Base-by-base conservation (phyloP, 2,329 filamentous ascomycete genomes). In the Hypoxylon sp. region DNA sequence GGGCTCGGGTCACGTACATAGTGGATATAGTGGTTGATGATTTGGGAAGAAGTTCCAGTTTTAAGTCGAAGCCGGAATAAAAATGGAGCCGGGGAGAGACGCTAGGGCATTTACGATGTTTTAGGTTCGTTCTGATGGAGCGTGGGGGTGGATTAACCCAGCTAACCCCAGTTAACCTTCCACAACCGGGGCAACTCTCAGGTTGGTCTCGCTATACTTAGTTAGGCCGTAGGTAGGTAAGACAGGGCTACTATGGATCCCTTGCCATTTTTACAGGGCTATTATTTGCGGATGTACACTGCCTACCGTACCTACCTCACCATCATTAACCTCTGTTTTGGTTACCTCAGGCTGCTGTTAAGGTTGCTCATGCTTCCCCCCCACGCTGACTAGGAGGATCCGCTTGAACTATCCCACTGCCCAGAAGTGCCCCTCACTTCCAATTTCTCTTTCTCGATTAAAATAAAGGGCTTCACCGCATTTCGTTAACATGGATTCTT, bases 381-480 rank as follows among this genome's bases (percentile, higher is more conserved):
- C 59, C 59, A 67, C 65, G 46, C 47, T 50, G 4, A 51, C 26
- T 24, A 31, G 19, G 44, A 22, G 11, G 39, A 26, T 19, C 59
- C 42, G 19, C 56, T 56, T 56, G 44, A 53, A 63, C 17, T 4
- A 33, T 58, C 29, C 64, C 59, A 60, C 29, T 22, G 26, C 33
- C 59, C 35, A 47, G 52, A 52, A 54, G 19, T 56, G 63, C 64
- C 64, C 64, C 67, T 59, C 64, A 37, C 39, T 62, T 51, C 56
- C 22, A 55, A 55, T 61, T 65, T 62, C 47, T 65, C 47, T 52
- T 53, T 57, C 52, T 55, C 35, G 31, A 57, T 56, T 17, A 46
- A 60, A 55, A 60, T 59, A 62, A 59, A 62, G 47, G 52, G 62
- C 65, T 70, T 71, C 69, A 71, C 69, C 69, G 67, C 69, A 71